Conservation (phyloP, 2,329 filamentous ascomycete genomes). For the Xylaria sp. region DNA sequence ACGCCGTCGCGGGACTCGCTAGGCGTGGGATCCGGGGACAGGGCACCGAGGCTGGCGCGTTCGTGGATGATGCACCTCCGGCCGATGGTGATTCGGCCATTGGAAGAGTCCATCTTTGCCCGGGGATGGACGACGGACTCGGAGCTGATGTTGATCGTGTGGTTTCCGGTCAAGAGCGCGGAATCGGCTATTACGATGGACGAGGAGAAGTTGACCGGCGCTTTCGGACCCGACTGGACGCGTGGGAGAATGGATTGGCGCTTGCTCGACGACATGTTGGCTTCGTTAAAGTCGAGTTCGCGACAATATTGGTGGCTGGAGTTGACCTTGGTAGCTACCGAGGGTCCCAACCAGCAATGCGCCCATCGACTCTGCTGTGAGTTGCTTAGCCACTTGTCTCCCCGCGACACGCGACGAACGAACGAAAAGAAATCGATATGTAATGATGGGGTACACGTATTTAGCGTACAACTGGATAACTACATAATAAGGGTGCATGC, state of each 20-base stretch:
- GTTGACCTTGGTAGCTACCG: conserved; percentile 17
- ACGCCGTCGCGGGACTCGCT: conserved; percentile 51
- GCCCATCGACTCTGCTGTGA: neutral
- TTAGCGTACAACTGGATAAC: too few species aligned
- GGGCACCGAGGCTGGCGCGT: conserved; percentile 57
- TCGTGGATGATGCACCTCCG: conserved; percentile 83
- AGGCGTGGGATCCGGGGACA: conserved; percentile 35
- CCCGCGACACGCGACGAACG: neutral
- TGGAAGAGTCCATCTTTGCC: conserved; percentile 73
- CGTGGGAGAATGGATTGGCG: conserved; percentile 60
- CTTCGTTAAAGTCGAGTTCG: neutral
- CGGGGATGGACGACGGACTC: conserved; percentile 87
- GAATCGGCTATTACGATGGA: conserved; percentile 64
- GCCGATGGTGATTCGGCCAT: conserved; percentile 79
- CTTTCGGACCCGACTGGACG: conserved; percentile 58
- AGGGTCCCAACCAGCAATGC: neutral
- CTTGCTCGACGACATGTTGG: conserved; percentile 51
- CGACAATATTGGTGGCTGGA: neutral
- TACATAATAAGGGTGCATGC: neutral
- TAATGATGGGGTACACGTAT: too few species aligned
- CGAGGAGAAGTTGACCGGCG: conserved; percentile 64
- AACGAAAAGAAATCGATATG: too few species aligned
- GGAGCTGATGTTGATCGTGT: conserved; percentile 77
- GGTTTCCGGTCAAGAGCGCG: conserved; percentile 67
- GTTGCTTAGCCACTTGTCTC: neutral